Conservation (phyloP, 768 basidiomycete genomes). For the Wakefieldia striispora region DNA sequence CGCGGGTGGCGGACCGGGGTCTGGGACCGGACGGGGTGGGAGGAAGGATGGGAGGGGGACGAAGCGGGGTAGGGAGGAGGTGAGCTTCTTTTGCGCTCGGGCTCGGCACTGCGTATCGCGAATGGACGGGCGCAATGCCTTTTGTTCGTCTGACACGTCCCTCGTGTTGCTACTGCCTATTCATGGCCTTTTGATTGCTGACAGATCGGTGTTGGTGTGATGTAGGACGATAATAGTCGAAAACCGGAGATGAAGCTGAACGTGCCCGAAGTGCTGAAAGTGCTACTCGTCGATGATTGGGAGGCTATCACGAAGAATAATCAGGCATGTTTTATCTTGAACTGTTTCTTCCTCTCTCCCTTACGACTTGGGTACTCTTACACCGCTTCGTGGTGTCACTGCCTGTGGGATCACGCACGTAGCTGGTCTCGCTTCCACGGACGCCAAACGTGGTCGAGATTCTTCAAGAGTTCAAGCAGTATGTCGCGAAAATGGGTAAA, state of each 20-base stretch:
- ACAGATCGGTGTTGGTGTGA: background rate
- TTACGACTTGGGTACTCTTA: background rate
- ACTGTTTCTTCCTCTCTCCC: background rate
- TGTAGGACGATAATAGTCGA: conserved; percentile 70
- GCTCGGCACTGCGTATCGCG: no score
- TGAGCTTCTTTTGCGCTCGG: conserved; percentile 30
- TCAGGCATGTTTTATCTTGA: conserved; percentile 51
- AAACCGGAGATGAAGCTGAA: conserved; percentile 88
- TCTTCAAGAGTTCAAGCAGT: conserved; percentile 71
- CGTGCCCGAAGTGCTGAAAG: conserved; percentile 88
- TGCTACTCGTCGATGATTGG: conserved; percentile 94
- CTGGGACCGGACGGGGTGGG: conserved; percentile 30
- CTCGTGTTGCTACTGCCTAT: background rate
- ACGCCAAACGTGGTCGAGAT: conserved; percentile 75
- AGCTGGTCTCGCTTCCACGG: conserved; percentile 86
- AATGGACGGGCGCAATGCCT: no score
- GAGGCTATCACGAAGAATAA: conserved; percentile 94
- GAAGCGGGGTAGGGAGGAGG: conserved; percentile 75
- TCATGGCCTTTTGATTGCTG: background rate
- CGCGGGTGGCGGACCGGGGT: conserved; percentile 17
- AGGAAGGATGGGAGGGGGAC: conserved; percentile 67
- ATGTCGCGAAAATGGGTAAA: conserved; percentile 49
- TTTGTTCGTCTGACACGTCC: conserved; percentile 24
- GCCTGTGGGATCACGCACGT: background rate
- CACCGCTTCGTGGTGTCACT: background rate